phyloP scores from a whole-genome alignment of 306 rosid species.

The Lathyrus oleraceus region DNA sequence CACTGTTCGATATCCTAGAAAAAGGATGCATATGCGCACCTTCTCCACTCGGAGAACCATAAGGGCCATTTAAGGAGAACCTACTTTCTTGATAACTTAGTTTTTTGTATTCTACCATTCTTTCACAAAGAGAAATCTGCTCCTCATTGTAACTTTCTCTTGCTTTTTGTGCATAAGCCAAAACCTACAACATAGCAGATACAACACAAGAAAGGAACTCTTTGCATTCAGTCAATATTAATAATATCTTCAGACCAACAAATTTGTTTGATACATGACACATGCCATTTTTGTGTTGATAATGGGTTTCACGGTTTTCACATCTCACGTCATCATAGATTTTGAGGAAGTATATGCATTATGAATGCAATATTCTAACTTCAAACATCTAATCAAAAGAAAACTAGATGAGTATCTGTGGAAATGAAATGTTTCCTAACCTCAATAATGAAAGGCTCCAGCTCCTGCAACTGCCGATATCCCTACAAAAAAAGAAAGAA shows the following conservation, averaged over 20 bases:
- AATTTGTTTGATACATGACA: background rate
- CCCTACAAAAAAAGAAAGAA: conserved; percentile 44
- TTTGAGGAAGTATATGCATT: conserved; percentile 17
- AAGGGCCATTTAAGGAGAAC: conserved; percentile 47
- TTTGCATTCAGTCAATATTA: conserved; percentile 23
- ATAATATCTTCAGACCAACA: conserved; percentile 10
- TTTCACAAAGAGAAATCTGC: conserved; percentile 61
- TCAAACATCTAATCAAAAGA: conserved; percentile 7
- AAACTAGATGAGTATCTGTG: background rate
- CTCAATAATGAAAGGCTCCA: conserved; percentile 58
- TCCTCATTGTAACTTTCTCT: conserved; percentile 74
- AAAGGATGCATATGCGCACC: conserved; percentile 47
- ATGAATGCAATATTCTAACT: background rate
- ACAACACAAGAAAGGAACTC: conserved; percentile 22
- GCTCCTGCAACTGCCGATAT: conserved; percentile 46
- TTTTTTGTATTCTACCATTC: conserved; percentile 68
- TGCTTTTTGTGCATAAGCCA: conserved; percentile 63
- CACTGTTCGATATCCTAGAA: conserved; percentile 53
- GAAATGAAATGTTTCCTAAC: conserved; percentile 24
- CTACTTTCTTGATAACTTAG: conserved; percentile 51
- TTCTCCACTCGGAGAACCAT: conserved; percentile 45
- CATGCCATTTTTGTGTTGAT: background rate
- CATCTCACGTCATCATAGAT: conserved; percentile 25
- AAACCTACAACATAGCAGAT: conserved; percentile 51
- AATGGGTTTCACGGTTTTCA: background rate